Evolutionary conservation across 2,329 filamentous ascomycete species (phyloP), one percentile per base, ranked within the genome.

Genomic region (Nemania serpens): DNA sequence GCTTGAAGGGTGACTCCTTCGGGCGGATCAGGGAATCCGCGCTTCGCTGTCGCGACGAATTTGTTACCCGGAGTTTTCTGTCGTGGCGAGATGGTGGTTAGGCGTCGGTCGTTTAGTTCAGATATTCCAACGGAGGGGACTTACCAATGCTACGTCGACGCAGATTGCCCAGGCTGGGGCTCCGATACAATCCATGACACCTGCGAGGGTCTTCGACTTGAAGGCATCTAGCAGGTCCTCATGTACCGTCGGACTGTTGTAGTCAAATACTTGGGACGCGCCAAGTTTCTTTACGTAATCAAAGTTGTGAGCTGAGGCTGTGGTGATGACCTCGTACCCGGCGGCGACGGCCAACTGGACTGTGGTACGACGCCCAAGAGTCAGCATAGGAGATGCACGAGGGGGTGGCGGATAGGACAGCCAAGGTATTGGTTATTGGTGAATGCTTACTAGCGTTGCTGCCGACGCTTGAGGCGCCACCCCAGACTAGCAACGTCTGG

Each of bases 1-100:
- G 25, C 39, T 68, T 72, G 66, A 55, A 69, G 60, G 11, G 58
- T 58, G 5, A 76, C 68, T 7, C 71, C 71, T 17, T 70, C 68
- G 2, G 68, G 60, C 1, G 72, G 70, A 22, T 69, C 64, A 45
- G 66, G 70, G 51, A 65, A 68, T 2, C 65, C 71, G 10, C 68
- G 71, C 59, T 70, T 71, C 5, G 67, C 68, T 22, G 69, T 66
- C 18, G 66, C 66, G 3, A 72, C 61, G n/a, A 65, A 66, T 37
- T 70, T 63, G 45, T 67, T 62, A 20, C 66, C 73, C 54, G 63
- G 66, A 11, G 53, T 29, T 55, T 55, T 55, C 69, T 58, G 42
- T 36, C 64, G 68, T 22, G 66, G 51, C 2, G 11, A 15, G 25
- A 25, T 22, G 10, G 10, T 13, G n/a, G n/a, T 20, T 9, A 42